These are phyloP conservation scores for Rutstroemia sp. DNA, from an alignment of 2,329 filamentous ascomycete genomes.

Conservation along the genomic window DNA sequence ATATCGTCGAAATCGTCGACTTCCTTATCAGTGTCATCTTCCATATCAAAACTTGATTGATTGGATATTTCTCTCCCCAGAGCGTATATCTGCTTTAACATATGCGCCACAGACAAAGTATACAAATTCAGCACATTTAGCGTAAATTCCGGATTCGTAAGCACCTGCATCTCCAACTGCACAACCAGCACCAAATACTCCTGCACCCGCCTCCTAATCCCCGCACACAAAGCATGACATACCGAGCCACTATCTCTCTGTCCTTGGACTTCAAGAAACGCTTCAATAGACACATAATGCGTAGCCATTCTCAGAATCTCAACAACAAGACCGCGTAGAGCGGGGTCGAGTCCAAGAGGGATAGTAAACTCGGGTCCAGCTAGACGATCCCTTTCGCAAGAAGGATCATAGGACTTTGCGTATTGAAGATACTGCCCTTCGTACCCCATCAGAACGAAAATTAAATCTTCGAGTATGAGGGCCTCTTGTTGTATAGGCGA, in stretches of 20 bases:
- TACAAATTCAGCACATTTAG: slow-evolving; percentile 95
- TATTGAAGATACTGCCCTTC: slow-evolving; percentile 97
- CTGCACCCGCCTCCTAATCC: slow-evolving; percentile 81
- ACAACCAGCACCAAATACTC: slow-evolving; percentile 90
- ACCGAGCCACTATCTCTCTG: slow-evolving; percentile 87
- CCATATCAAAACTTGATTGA: slow-evolving; percentile 70
- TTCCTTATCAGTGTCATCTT: slow-evolving; percentile 58
- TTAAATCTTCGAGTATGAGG: slow-evolving; percentile 77
- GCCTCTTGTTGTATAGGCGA: slow-evolving; percentile 77
- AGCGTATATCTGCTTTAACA: slow-evolving; percentile 83
- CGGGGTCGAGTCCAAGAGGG: slow-evolving; percentile 78
- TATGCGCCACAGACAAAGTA: slow-evolving; percentile 81
- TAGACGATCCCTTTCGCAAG: slow-evolving; percentile 78
- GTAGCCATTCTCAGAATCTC: slow-evolving; percentile 90
- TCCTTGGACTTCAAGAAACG: slow-evolving; percentile 91
- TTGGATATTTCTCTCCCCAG: slow-evolving; percentile 85
- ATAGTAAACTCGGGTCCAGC: slow-evolving; percentile 76
- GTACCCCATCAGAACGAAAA: slow-evolving; percentile 96
- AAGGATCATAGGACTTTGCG: slow-evolving; percentile 71
- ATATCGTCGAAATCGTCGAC: slow-evolving; percentile 82
- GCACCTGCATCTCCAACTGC: slow-evolving; percentile 88
- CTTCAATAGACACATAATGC: slow-evolving; percentile 83
- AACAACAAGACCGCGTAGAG: slow-evolving; percentile 74
- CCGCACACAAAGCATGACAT: slow-evolving; percentile 90
- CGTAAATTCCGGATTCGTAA: slow-evolving; percentile 83